Percentiles rank a stretch among this genome's conserved stretches.
These are phyloP conservation scores for sorghum (Sorghum bicolor) DNA, from an alignment of 176 grass and related monocot species.

Conservation along the genomic window Sorghum_bicolor_NCBIv3 NC_012871.2:5173501-5174000, in stretches of 20 bases:
- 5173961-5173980: not conserved
- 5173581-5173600: not conserved
- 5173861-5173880: not conserved
- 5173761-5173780: not conserved
- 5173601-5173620: not conserved
- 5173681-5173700: not conserved
- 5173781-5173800: not conserved
- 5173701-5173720: not conserved
- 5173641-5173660: not conserved
- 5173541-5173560: not conserved
- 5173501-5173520: not conserved
- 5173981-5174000: slow-evolving; percentile 16
- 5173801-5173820: not conserved
- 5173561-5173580: not conserved
- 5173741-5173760: slow-evolving; percentile 1
- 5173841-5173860: not conserved
- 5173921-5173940: slow-evolving; percentile 8
- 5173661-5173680: rapidly evolving
- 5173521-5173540: not conserved
- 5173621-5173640: not conserved
- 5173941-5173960: not conserved
- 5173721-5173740: slow-evolving; percentile 10
- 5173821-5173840: not conserved
- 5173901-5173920: not conserved
- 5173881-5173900: slow-evolving; percentile 5